Evolutionary conservation across 1,139 yeast genomes (phyloP), one percentile per base, ranked within the genome.

Genomic region (Taiozyma onychis): DNA sequence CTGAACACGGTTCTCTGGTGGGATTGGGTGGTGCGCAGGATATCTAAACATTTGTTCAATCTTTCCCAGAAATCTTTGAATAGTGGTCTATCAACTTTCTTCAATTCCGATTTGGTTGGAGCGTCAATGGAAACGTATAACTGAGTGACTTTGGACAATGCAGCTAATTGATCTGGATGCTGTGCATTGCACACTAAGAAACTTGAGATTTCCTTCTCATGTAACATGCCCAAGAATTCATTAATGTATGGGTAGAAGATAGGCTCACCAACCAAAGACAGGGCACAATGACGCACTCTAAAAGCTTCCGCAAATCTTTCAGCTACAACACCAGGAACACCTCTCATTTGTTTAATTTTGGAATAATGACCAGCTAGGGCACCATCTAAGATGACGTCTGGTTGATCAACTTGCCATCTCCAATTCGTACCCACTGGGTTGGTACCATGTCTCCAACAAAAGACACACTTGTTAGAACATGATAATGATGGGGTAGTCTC

Each of bases 371-470:
- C 97, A 58, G 78, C 82, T 48, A 90, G 70, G 1, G 97, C 97
- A 35, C 97, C 97, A 48, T 85, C 81, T 55, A 90, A 67, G 48
- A 90, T 88, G 54, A 75, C 83, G 60, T 88, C 93, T 0, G 97
- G 97, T 24, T 86, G 83, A 67, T 90, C 97, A 27, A 89, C 86
- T 62, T 88, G 93, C 97, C 97, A 90, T 63, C 97, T 76, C 97
- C 97, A 90, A 60, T 85, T 85, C 44, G 95, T 90, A 28, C 97
- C 97, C 1, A 91, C 97, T 0, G 98, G 98, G 62, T 90, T 91
- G 4, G 97, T 90, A 46, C 97, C 97, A 65, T 91, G 97, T 65
- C 98, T 78, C 98, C 98, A 90, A 70, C 98, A 90, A 65, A 90
- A 90, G 3, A 90, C 97, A 75, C 98, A 90, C 67, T 90, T 90